A percentile compares a stretch with the other conserved stretches of the same genome.
Conservation (phyloP, 352 stramenopile species). For the Peronospora farinosa region DNA sequence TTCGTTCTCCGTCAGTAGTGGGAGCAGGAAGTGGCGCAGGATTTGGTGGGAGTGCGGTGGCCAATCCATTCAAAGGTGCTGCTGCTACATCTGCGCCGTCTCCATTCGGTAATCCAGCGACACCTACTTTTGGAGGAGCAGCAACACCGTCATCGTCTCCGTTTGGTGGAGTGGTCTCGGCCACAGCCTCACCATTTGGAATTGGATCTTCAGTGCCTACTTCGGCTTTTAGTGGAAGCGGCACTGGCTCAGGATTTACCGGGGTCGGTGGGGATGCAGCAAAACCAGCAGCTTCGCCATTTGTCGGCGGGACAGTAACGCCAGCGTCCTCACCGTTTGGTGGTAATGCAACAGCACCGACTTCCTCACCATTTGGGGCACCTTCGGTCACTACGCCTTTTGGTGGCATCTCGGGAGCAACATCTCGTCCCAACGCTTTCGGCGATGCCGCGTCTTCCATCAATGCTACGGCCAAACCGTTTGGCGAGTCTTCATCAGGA, state of each 20-base stretch:
- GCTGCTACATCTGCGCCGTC: slow-evolving; percentile 18
- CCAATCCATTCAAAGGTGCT: slow-evolving; percentile 24
- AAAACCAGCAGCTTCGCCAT: slow-evolving; percentile 19
- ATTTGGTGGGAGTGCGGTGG: slow-evolving; percentile 15
- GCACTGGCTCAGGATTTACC: slow-evolving; percentile 5
- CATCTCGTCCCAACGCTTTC: slow-evolving; percentile 19
- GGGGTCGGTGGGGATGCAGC: slow-evolving; percentile 4
- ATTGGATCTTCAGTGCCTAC: slow-evolving; percentile 3
- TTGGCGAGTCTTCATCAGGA: slow-evolving; percentile 14
- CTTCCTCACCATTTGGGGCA: slow-evolving; percentile 24
- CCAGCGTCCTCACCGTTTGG: slow-evolving; percentile 25
- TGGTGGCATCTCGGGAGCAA: slow-evolving; percentile 11
- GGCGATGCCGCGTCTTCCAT: slow-evolving; percentile 3
- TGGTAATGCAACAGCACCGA: slow-evolving; percentile 1
- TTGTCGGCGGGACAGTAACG: slow-evolving; percentile 6
- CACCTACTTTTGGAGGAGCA: slow-evolving; percentile 27
- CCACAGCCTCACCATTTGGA: slow-evolving; percentile 24
- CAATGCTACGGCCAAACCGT: slow-evolving; percentile 8
- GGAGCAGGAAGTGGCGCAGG: slow-evolving; percentile 11
- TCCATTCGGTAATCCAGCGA: slow-evolving; percentile 23
- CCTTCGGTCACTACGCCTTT: slow-evolving; percentile 19
- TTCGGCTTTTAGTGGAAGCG: slow-evolving; percentile 12
- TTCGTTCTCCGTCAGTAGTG: slow-evolving; percentile 24
- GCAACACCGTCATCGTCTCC: slow-evolving; percentile 17
- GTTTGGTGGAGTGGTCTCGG: slow-evolving; percentile 18